A percentile compares a stretch with the other conserved stretches of the same genome.
Evolutionary conservation across 2,329 filamentous ascomycete species (phyloP).

Genomic region (Pseudovirgaria hyperparasitica): DNA sequence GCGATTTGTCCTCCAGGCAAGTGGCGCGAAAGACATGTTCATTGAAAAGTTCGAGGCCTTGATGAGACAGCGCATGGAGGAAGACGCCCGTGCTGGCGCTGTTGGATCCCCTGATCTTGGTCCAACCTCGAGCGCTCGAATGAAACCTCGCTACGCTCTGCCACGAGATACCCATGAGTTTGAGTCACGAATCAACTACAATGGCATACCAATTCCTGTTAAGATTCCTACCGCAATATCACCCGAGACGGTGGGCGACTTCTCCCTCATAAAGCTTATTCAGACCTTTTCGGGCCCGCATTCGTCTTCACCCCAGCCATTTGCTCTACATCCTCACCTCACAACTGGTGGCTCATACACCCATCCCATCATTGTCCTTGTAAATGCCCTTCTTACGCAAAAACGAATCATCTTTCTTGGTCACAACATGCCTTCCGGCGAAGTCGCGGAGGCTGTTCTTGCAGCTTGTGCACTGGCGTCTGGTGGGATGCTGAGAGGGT

Average conservation of each 20-base stretch:
- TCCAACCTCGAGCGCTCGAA: constrained; percentile 34
- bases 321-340: constrained; percentile 76
- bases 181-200: constrained; percentile 89
- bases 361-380: constrained; percentile 86
- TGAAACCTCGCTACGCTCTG: constrained; percentile 57
- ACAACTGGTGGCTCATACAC: constrained; percentile 84
- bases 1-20: constrained; percentile 73
- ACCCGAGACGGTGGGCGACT: constrained; percentile 93
- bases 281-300: constrained; percentile 84
- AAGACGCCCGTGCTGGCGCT: constrained; percentile 37
- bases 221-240: constrained; percentile 90
- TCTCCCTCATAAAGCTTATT: constrained; percentile 93
- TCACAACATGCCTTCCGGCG: constrained; percentile 86
- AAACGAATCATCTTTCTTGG: constrained; percentile 94
- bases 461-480: constrained; percentile 92
- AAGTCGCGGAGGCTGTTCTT: constrained; percentile 94
- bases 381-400: constrained; percentile 89
- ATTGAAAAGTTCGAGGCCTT: constrained; percentile 95
- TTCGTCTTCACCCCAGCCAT: constrained; percentile 69
- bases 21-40: constrained; percentile 91
- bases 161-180: constrained; percentile 96
- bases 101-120: constrained; percentile 19
- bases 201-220: constrained; percentile 90
- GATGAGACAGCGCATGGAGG: constrained; percentile 67
- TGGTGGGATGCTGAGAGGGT: constrained; percentile 81